A percentile compares a stretch with the other conserved stretches of the same genome.
These are phyloP conservation scores for Cyanidium caldarium DNA, from an alignment of 23 red algal genomes.

Conservation along the genomic window DNA sequence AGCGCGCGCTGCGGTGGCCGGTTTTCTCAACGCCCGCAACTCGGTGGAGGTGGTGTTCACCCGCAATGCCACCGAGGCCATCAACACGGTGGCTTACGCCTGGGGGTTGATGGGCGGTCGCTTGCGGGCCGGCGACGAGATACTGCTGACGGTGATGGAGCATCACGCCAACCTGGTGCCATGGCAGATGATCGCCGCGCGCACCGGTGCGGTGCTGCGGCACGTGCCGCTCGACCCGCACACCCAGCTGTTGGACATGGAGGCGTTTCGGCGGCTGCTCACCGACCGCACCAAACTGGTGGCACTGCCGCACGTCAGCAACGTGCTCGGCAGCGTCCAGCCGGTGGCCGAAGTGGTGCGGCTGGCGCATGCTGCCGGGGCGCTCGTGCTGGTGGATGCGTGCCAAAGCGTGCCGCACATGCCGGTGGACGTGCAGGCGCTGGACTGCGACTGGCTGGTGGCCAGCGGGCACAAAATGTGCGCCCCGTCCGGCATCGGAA, in stretches of 20 bases:
- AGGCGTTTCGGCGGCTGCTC: conserved; percentile 22
- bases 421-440: conserved; percentile 65
- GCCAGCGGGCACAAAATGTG: conserved; percentile 97
- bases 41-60: conserved; percentile 82
- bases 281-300: conserved; percentile 51
- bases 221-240: conserved; percentile 24
- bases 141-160: conserved; percentile 74
- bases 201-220: conserved; percentile 39
- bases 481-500: conserved; percentile 86
- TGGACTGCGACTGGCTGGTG: conserved; percentile 79
- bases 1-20: conserved; percentile 39
- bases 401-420: conserved; percentile 97
- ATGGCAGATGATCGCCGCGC: conserved; percentile 79
- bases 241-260: conserved; percentile 28
- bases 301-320: conserved; percentile 64
- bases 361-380: conserved; percentile 31
- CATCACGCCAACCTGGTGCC: conserved; percentile 98
- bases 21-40: conserved; percentile 40
- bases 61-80: conserved; percentile 85
- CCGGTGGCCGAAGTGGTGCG: conserved; percentile 29
- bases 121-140: conserved; percentile 50
- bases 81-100: conserved; percentile 79
- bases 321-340: conserved; percentile 83
- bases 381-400: conserved; percentile 77
- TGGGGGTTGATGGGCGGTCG: conserved; percentile 51